Evolutionary conservation across 192 early-diverging fungal genomes (phyloP).

Genomic region (Coemansia sp.): DNA sequence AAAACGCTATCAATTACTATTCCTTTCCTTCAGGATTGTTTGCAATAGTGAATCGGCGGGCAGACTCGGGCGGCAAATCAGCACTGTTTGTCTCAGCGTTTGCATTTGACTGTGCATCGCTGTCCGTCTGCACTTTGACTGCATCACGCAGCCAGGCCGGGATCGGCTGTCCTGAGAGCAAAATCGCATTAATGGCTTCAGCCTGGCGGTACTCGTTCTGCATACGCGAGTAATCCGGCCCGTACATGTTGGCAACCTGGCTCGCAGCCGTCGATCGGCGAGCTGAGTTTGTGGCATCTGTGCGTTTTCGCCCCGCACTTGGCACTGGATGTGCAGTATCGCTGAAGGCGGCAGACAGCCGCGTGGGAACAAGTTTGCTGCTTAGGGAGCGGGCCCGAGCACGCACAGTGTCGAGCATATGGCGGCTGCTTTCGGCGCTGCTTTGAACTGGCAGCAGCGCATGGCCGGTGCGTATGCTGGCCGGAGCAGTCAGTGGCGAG

Average conservation of each 20-base stretch:
- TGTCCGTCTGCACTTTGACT: slow-evolving; percentile 23
- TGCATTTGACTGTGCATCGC: not conserved
- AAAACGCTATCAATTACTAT: not conserved
- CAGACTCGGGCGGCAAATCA: not conserved
- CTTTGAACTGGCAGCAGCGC: slow-evolving; percentile 9
- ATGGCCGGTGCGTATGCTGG: slow-evolving; percentile 19
- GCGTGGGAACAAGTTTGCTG: slow-evolving; percentile 21
- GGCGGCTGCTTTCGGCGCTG: slow-evolving; percentile 2
- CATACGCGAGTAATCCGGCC: slow-evolving; percentile 29
- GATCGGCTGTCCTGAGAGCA: slow-evolving; percentile 50
- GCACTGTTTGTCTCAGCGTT: not conserved
- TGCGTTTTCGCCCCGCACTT: slow-evolving; percentile 13
- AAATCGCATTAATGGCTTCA: slow-evolving; percentile 51
- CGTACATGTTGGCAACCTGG: slow-evolving; percentile 30
- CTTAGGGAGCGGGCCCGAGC: slow-evolving; percentile 46
- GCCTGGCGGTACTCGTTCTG: slow-evolving; percentile 53
- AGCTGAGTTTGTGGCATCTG: slow-evolving; percentile 9
- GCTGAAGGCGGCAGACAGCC: slow-evolving; percentile 32
- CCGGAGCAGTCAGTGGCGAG: slow-evolving; percentile 23
- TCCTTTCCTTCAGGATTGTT: slow-evolving; percentile 6
- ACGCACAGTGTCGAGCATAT: slow-evolving; percentile 31
- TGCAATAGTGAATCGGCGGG: slow-evolving; percentile 15
- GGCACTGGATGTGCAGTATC: slow-evolving; percentile 6
- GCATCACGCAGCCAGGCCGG: slow-evolving; percentile 51
- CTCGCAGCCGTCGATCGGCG: slow-evolving; percentile 11